Base-by-base conservation (phyloP, 495 filamentous ascomycete genomes). In the Talaromyces trachyspermus region DNA sequence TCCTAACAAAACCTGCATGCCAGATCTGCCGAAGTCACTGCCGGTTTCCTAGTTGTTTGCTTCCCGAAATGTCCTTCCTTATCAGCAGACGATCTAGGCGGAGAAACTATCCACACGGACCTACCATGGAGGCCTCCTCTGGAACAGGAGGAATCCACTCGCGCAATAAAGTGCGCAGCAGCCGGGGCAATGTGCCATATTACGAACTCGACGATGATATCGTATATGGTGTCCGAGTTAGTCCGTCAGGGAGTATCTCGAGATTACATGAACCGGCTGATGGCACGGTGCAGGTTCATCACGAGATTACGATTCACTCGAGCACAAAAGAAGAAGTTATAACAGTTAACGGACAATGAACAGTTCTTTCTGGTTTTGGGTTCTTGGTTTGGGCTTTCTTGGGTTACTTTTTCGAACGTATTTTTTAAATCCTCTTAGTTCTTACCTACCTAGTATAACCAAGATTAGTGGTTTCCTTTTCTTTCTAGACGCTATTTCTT, bases 61-160 rank as follows among this genome's bases (percentile, higher is more conserved):
- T 47, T 51, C 20, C 49, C 5, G 49, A 46, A 48, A 46, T 51
- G 42, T 39, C 39, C 10, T 40, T 45, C 29, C 43, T 51, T 9
- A 36, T 50, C 22, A 42, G 35, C 25, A 18, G 39, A 18, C 17
- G 35, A 33, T 27, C 38, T 6, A 23, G 37, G 20, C 17, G 41
- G 35, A 12, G 36, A 5, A 19, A 42, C 46, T 37, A 36, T 27
- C 26, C 39, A 5, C 48, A 19, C 15, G 39, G 38, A 14, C 30
- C 38, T 7, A 43, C 37, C 25, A 17, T 25, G 6, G 25, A 24
- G 12, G 3, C 32, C 15, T 17, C 22, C 3, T 49, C 32, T 9
- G 4, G 7, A 9, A 19, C 8, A 14, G 17, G 27, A 5, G 38
- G 26, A 7, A 24, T 22, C 2, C 26, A 36, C 17, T 36, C 37